Conservation (phyloP, 306 rosid genomes). For the Malus orientalis region DNA sequence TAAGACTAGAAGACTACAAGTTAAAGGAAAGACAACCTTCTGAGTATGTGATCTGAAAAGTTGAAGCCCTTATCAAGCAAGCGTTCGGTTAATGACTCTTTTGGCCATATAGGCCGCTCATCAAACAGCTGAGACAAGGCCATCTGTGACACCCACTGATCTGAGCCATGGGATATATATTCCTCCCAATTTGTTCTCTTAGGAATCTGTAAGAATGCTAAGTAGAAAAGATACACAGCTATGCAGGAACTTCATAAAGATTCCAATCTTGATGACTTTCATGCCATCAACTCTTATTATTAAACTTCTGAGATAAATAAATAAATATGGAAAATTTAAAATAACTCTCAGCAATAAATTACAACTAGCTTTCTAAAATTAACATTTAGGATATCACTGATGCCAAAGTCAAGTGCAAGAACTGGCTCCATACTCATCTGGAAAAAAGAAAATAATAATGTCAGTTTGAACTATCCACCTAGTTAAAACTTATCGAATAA, state of each 20-base stretch:
- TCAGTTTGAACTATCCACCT: slow-evolving; percentile 5
- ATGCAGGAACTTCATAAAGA: not conserved
- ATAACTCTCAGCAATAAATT: not conserved
- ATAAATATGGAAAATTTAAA: not conserved
- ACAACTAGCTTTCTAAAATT: not conserved
- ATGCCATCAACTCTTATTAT: not conserved
- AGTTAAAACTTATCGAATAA: not conserved
- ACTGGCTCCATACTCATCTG: slow-evolving; percentile 79
- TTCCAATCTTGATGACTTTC: not conserved
- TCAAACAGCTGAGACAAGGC: slow-evolving; percentile 68
- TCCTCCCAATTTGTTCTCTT: slow-evolving; percentile 87
- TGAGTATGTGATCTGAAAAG: slow-evolving; percentile 44
- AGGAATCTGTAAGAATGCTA: slow-evolving; percentile 80
- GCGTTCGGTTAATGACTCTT: slow-evolving; percentile 52
- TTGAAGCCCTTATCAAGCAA: slow-evolving; percentile 60
- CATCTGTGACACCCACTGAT: slow-evolving; percentile 78
- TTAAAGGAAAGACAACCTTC: slow-evolving; percentile 51
- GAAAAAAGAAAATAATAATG: slow-evolving; percentile 15
- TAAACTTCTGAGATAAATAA: too few relatives aligned
- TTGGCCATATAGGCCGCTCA: slow-evolving; percentile 82
- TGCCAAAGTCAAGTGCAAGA: slow-evolving; percentile 79
- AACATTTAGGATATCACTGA: slow-evolving; percentile 73
- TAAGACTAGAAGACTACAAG: not conserved
- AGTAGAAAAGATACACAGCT: slow-evolving; percentile 30
- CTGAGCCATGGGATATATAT: slow-evolving; percentile 60